Evolutionary conservation across 495 filamentous ascomycete species (phyloP).

Genomic region (Chlorociboria aeruginascens): DNA sequence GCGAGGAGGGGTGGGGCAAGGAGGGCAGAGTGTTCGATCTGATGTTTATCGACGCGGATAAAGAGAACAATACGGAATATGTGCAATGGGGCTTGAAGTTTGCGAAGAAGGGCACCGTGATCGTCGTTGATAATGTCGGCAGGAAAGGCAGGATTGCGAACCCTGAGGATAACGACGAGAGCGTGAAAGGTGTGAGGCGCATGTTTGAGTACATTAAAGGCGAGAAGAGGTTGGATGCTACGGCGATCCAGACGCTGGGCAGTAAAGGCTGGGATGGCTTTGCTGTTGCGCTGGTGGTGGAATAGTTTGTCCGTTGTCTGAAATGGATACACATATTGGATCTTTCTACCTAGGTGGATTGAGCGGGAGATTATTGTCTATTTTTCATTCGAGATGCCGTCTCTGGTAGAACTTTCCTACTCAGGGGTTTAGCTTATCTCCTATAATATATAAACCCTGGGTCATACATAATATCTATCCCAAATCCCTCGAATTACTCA

Average conservation of each 20-base stretch:
- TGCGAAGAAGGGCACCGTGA: constrained; percentile 2
- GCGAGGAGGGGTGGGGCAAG: background rate
- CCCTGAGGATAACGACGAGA: background rate
- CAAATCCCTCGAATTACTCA: too few species aligned
- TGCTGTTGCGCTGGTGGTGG: constrained; percentile 8
- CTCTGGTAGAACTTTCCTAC: too few species aligned
- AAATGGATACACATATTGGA: too few species aligned
- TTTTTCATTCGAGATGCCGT: too few species aligned
- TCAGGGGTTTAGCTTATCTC: too few species aligned
- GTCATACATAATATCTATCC: too few species aligned
- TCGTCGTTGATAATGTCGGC: constrained; percentile 14
- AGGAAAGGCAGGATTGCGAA: constrained; percentile 1
- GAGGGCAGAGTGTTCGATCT: constrained; percentile 7
- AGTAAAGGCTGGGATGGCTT: constrained; percentile 15
- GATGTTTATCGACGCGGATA: constrained; percentile 16
- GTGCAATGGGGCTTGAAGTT: constrained; percentile 4
- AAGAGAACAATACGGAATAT: constrained; percentile 10
- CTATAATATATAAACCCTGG: too few species aligned
- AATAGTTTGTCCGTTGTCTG: background rate
- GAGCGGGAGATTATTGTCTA: too few species aligned
- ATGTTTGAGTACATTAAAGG: constrained; percentile 9
- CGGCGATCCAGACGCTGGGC: constrained; percentile 13
- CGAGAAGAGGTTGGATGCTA: constrained; percentile 12
- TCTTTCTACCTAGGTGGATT: too few species aligned
- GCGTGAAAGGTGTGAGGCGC: constrained; percentile 1